Evolutionary conservation across 257 asterid genomes (phyloP).

Genomic region (Agastache rugosa): DNA sequence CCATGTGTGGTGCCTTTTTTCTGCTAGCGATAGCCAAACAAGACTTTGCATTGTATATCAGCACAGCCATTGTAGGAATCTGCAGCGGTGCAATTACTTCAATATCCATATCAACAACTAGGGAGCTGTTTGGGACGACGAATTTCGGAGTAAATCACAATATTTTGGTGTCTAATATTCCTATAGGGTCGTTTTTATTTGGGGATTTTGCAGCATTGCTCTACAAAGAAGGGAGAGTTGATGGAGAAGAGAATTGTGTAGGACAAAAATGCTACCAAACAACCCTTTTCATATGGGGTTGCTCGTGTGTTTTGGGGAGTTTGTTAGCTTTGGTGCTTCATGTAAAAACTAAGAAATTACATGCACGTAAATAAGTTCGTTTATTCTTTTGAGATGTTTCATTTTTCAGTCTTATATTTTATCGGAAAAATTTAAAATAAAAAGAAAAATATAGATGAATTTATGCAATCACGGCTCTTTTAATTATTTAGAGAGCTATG

Average conservation of each 20-base stretch:
- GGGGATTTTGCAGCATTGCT: conserved; percentile 69
- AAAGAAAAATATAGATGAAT: too few relatives aligned
- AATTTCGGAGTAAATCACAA: conserved; percentile 78
- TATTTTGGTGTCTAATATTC: conserved; percentile 67
- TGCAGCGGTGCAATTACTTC: conserved; percentile 78
- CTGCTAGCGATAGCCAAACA: conserved; percentile 41
- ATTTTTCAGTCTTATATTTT: background rate
- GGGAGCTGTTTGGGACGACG: conserved; percentile 63
- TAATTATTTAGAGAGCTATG: too few relatives aligned
- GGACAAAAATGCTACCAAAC: conserved; percentile 61
- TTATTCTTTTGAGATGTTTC: background rate
- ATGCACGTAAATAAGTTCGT: background rate
- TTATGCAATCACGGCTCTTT: too few relatives aligned
- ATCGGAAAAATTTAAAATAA: too few relatives aligned
- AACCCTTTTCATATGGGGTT: conserved; percentile 66
- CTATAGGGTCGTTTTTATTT: conserved; percentile 69
- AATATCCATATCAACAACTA: conserved; percentile 58
- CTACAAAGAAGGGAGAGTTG: conserved; percentile 43
- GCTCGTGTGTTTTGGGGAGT: conserved; percentile 59
- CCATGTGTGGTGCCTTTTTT: conserved; percentile 72
- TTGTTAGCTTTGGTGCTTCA: conserved; percentile 56
- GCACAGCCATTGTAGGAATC: conserved; percentile 64
- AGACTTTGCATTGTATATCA: conserved; percentile 42
- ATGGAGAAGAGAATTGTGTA: conserved; percentile 49
- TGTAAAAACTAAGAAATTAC: conserved; percentile 49